phyloP scores from a whole-genome alignment of 2,329 filamentous ascomycete genomes.

The Rhynchosporium agropyri region DNA sequence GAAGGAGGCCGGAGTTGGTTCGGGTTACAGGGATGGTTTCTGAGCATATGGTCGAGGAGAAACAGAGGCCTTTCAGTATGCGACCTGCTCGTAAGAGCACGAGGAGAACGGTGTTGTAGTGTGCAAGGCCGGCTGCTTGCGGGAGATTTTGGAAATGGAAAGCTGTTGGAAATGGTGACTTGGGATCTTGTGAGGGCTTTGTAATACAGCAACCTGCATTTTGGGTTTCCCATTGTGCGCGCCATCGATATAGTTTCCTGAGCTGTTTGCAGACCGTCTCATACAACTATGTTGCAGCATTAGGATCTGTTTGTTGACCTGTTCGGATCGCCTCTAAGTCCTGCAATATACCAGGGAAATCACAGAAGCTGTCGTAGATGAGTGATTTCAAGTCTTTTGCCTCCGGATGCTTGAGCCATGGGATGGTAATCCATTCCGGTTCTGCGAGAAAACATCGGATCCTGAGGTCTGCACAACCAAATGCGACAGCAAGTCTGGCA shows the following conservation, averaged over 20 bases:
- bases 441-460: conserved; percentile 27
- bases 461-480: conserved; percentile 23
- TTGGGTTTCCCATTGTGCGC: conserved; percentile 16
- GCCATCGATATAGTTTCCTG: conserved; percentile 3
- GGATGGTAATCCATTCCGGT: conserved; percentile 21
- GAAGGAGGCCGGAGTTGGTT: conserved; percentile 24
- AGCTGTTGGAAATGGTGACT: conserved; percentile 18
- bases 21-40: conserved; percentile 11
- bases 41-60: conserved; percentile 3
- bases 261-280: not conserved
- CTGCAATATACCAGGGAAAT: conserved; percentile 23
- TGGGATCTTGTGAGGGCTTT: conserved; percentile 14
- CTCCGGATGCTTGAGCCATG: conserved; percentile 26
- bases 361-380: conserved; percentile 19
- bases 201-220: conserved; percentile 21
- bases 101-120: conserved; percentile 24
- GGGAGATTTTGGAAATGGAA: conserved; percentile 21
- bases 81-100: conserved; percentile 20
- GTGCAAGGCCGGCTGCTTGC: conserved; percentile 19
- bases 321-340: conserved; percentile 26
- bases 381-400: conserved; percentile 19
- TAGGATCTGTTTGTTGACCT: not conserved
- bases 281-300: not conserved
- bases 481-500: conserved; percentile 18
- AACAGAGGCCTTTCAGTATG: not conserved